Percentiles rank a stretch among this genome's conserved stretches.
phyloP scores from a whole-genome alignment of 1,284 basidiomycete genomes.

The Austroboletus sp. region DNA sequence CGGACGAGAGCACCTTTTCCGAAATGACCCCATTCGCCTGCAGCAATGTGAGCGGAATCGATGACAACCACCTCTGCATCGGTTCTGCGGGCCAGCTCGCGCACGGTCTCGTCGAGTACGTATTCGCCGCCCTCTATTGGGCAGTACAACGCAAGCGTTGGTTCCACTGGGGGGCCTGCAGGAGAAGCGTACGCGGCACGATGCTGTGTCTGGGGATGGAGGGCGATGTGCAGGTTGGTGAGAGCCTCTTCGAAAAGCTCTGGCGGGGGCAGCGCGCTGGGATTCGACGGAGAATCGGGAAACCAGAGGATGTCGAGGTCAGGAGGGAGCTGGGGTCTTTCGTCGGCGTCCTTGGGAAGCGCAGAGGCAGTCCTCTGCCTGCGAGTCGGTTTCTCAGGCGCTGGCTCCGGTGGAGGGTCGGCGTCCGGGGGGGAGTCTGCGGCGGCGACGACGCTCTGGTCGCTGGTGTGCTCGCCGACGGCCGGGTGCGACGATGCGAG shows the following conservation, averaged over 20 bases:
- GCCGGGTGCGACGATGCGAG: conserved; percentile 30
- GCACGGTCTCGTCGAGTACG: conserved; percentile 70
- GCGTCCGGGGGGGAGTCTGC: conserved; percentile 23
- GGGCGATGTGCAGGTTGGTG: conserved; percentile 63
- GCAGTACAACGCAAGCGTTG: conserved; percentile 73
- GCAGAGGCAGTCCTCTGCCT: conserved; percentile 29
- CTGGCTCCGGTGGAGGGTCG: conserved; percentile 22
- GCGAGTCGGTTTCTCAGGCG: conserved; percentile 36
- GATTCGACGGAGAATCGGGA: conserved; percentile 33
- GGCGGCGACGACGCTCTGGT: conserved; percentile 4
- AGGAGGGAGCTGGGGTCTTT: conserved; percentile 43
- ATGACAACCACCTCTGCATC: conserved; percentile 75
- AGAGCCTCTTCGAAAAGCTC: conserved; percentile 65
- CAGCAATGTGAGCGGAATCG: conserved; percentile 75
- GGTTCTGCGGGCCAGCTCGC: conserved; percentile 64
- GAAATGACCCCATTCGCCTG: conserved; percentile 71
- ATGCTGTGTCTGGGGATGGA: conserved; percentile 75
- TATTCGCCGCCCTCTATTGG: conserved; percentile 81
- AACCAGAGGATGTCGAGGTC: conserved; percentile 61
- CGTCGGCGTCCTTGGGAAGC: conserved; percentile 36
- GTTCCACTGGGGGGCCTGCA: conserved; percentile 53
- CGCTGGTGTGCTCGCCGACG: conserved; percentile 17
- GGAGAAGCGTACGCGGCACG: conserved; percentile 54
- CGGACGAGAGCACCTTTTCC: conserved; percentile 50
- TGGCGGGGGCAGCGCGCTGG: conserved; percentile 41